Conservation (phyloP, 106 monocot genomes). For the Dendrobium chrysotoxum region DNA sequence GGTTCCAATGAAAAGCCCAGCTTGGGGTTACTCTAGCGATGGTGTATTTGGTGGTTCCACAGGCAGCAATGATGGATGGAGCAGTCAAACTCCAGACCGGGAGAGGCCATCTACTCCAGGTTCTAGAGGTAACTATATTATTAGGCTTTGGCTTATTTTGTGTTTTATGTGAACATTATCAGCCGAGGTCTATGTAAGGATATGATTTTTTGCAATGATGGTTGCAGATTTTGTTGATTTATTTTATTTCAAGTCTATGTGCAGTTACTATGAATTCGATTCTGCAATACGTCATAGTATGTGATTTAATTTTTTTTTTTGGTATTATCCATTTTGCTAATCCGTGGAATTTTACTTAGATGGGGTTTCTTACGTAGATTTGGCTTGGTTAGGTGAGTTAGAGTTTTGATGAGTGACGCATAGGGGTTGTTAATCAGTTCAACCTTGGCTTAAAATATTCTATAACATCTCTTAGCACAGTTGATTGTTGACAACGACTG, state of each 20-base stretch:
- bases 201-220: background rate
- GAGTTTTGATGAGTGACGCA: background rate
- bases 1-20: slow-evolving; percentile 79
- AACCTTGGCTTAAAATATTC: background rate
- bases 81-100: slow-evolving; percentile 35
- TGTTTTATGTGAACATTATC: background rate
- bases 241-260: background rate
- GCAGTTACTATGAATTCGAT: background rate
- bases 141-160: background rate
- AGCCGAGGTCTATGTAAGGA: background rate
- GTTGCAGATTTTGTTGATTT: background rate
- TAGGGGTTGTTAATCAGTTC: background rate
- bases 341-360: background rate
- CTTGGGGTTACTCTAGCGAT: slow-evolving; percentile 34
- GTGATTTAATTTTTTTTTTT: background rate
- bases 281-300: background rate
- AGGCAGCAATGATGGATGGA: slow-evolving; percentile 42
- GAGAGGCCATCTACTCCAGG: slow-evolving; percentile 39
- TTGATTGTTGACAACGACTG: background rate
- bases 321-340: background rate
- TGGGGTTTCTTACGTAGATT: background rate
- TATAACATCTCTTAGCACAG: background rate
- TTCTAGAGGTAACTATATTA: slow-evolving; percentile 35
- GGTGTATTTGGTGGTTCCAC: slow-evolving; percentile 23
- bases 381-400: background rate